Evolutionary conservation across 306 rosid species (phyloP).

Genomic region (Castanea mollissima): DNA sequence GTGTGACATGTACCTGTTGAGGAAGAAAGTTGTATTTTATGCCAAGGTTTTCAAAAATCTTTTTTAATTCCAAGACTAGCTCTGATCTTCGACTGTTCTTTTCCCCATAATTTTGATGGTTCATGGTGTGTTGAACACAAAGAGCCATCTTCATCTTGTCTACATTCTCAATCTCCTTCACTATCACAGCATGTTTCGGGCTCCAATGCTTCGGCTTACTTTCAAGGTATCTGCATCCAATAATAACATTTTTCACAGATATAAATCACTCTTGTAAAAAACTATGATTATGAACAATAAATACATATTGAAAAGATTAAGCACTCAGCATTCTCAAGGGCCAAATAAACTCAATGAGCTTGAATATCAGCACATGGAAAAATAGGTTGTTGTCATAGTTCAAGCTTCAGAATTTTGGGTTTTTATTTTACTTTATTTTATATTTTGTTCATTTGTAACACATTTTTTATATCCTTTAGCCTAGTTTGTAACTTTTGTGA

Average conservation of each 20-base stretch:
- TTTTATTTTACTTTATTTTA: not conserved
- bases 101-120: conserved; percentile 50
- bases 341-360: too few species aligned
- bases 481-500: too few species aligned
- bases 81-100: conserved; percentile 47
- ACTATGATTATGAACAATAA: too few species aligned
- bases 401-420: not conserved
- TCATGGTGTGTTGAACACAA: conserved; percentile 49
- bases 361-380: too few species aligned
- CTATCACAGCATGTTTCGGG: conserved; percentile 38
- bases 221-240: conserved; percentile 34
- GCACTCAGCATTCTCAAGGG: too few species aligned
- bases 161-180: conserved; percentile 49
- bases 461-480: too few species aligned
- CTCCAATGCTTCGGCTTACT: conserved; percentile 50
- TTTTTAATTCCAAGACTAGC: conserved; percentile 42
- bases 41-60: conserved; percentile 35
- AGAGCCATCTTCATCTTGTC: conserved; percentile 48
- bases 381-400: too few species aligned
- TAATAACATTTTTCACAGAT: not conserved
- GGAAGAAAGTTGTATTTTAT: conserved; percentile 48
- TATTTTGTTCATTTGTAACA: not conserved
- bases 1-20: conserved; percentile 41
- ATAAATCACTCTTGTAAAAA: not conserved
- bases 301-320: too few species aligned